A percentile compares a stretch with the other conserved stretches of the same genome.
These are phyloP conservation scores for Asterophora parasitica DNA, from an alignment of 768 basidiomycete species.

Conservation along the genomic window DNA sequence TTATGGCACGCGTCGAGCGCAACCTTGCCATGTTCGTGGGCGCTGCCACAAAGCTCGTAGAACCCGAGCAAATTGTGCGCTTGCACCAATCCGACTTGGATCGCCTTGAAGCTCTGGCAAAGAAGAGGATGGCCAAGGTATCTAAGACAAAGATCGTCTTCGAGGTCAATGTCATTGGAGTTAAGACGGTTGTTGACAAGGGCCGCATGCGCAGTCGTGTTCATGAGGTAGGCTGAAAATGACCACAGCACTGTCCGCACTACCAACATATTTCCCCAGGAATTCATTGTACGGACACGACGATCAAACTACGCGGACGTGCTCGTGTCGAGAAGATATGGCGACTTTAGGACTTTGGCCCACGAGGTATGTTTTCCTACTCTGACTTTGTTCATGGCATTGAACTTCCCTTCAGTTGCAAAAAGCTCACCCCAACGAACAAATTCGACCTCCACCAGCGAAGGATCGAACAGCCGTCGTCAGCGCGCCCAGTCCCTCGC, in stretches of 20 bases:
- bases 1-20: conserved; percentile 78
- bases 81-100: conserved; percentile 82
- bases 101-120: conserved; percentile 67
- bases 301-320: conserved; percentile 69
- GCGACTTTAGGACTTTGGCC: conserved; percentile 88
- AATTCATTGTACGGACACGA: conserved; percentile 91
- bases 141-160: conserved; percentile 54
- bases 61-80: conserved; percentile 86
- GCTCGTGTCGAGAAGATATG: conserved; percentile 89
- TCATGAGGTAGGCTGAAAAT: conserved; percentile 69
- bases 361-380: conserved; percentile 54
- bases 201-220: conserved; percentile 79
- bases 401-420: conserved; percentile 54
- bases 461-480: conserved; percentile 82
- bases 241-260: conserved; percentile 2
- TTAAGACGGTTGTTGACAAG: conserved; percentile 78
- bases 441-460: conserved; percentile 76
- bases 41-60: conserved; percentile 75
- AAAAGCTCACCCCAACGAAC: conserved; percentile 78
- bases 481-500: conserved; percentile 36
- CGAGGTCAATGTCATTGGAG: conserved; percentile 87
- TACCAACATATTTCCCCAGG: conserved; percentile 40
- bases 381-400: neutral
- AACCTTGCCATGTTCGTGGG: conserved; percentile 79
- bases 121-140: conserved; percentile 51